These are phyloP conservation scores for Cryptosporidium ubiquitum DNA, from an alignment of 169 alveolate genomes.

Conservation along the genomic window DNA sequence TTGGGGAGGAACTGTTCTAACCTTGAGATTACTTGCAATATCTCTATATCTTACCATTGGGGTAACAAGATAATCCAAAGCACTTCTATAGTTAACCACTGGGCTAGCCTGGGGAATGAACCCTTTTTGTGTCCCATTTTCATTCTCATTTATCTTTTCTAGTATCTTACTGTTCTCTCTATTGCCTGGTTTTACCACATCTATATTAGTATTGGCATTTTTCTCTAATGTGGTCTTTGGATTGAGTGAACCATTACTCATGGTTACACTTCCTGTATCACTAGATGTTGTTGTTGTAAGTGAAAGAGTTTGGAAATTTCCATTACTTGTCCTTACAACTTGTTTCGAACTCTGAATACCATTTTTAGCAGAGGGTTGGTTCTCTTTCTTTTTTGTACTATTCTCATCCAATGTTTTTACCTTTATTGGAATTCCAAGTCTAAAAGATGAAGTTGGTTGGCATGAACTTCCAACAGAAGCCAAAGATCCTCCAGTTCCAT, in stretches of 20 bases:
- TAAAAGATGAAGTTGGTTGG: not conserved
- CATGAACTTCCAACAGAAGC: not conserved
- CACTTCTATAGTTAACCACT: constrained; percentile 48
- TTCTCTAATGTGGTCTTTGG: not conserved
- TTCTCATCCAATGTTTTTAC: not conserved
- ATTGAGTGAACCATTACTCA: not conserved
- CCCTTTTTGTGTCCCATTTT: not conserved
- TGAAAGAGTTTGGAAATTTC: constrained; percentile 19
- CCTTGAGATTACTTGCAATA: constrained; percentile 46
- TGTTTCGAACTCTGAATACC: not conserved
- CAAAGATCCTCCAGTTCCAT: constrained; percentile 7
- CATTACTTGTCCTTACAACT: not conserved
- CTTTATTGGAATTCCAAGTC: not conserved
- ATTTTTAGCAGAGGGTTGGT: not conserved
- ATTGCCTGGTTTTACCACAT: not conserved
- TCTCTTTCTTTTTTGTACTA: not conserved
- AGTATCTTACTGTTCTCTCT: not conserved
- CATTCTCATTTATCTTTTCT: not conserved
- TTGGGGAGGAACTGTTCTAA: constrained; percentile 56
- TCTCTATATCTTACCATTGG: constrained; percentile 72
- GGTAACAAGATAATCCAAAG: constrained; percentile 60
- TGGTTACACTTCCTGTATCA: constrained; percentile 32
- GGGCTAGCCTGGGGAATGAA: constrained; percentile 70
- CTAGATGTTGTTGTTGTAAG: constrained; percentile 51
- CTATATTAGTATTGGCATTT: not conserved